Evolutionary conservation across 2,329 filamentous ascomycete genomes (phyloP), one percentile per base, ranked within the genome.

Genomic region (Aspergillus aculeatinus): DNA sequence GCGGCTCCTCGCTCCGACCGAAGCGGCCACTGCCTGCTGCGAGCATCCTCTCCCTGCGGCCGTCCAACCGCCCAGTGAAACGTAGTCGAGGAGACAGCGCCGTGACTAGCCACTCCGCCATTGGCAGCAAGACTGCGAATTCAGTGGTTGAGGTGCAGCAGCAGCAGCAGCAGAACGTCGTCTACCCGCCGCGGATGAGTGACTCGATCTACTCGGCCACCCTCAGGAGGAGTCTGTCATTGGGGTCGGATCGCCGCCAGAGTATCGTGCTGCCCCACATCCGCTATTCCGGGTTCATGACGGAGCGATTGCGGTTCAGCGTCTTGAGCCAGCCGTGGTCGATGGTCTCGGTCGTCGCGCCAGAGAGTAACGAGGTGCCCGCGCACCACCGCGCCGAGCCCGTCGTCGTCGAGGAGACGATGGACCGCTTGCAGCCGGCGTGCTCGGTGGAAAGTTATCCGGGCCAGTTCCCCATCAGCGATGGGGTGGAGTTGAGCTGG

Each of bases 391-490:
- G 39, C 39, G 39, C 14, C 14, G 39, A 44, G 16, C 39, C 39
- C 6, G 16, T 44, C 39, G 3, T 44, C 16, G 39, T 44, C 14
- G 39, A 44, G 39, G 39, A 44, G 39, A 16, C 16, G 39, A 57
- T 67, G 48, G 55, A 54, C 14, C 63, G 61, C 11, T 39, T 57
- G 19, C 44, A 51, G 7, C 64, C 64, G 21, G 58, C 58, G 25
- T 62, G 60, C 21, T 73, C 70, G 14, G 65, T 66, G 5, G 70
- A 72, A 55, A 74, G 69, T 53, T 74, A 67, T 58, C 72, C 72
- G 0, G 72, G 72, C 2, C 65, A 66, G 35, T 75, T 73, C 49
- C 72, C 72, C 21, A 67, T 74, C 5, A 75, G 72, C 39, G 72
- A 73, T 56, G 60, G 65, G 1, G 16, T 69, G 62, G 68, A 70